Percentiles rank a stretch among this genome's conserved stretches.
Evolutionary conservation across 1,284 basidiomycete species (phyloP).

Genomic region (Ceratorhiza oryzae-sativae): DNA sequence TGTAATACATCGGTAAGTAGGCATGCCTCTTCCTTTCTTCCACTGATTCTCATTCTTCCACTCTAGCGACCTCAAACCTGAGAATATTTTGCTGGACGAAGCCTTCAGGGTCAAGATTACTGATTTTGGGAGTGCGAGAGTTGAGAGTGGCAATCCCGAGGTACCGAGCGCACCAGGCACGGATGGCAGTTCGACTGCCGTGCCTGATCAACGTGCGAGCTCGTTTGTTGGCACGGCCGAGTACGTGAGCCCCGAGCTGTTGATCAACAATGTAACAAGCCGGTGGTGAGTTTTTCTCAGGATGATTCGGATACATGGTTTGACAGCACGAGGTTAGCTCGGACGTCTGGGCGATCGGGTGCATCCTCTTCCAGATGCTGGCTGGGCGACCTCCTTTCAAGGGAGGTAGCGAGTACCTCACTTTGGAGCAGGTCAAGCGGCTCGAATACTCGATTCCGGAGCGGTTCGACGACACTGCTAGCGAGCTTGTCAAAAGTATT

Average conservation of each 20-base stretch:
- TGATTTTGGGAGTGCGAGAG: slow-evolving; percentile 96
- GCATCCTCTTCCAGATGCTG: slow-evolving; percentile 96
- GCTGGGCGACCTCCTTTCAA: slow-evolving; percentile 92
- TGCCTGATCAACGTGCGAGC: slow-evolving; percentile 56
- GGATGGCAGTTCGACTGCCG: slow-evolving; percentile 39
- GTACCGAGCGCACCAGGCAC: slow-evolving; percentile 42
- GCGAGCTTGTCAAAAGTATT: slow-evolving; percentile 70
- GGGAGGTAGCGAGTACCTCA: slow-evolving; percentile 83
- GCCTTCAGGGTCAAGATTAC: slow-evolving; percentile 91
- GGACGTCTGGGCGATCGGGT: slow-evolving; percentile 98
- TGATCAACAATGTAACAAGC: slow-evolving; percentile 68
- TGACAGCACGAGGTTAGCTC: slow-evolving; percentile 62
- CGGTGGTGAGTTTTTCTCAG: slow-evolving; percentile 59
- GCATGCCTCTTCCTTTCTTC: slow-evolving; percentile 5
- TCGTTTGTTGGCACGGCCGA: slow-evolving; percentile 98
- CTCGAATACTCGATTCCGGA: slow-evolving; percentile 77
- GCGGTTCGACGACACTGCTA: slow-evolving; percentile 71
- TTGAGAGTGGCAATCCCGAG: slow-evolving; percentile 67
- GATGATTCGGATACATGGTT: neutral
- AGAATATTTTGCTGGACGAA: slow-evolving; percentile 89
- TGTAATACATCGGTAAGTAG: slow-evolving; percentile 79
- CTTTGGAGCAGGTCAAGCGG: slow-evolving; percentile 79
- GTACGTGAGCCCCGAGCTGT: slow-evolving; percentile 92
- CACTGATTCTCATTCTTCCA: neutral
- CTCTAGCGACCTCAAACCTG: slow-evolving; percentile 83